Conservation (phyloP, 2,329 filamentous ascomycete species). For the Mollisiaceae sp. region DNA sequence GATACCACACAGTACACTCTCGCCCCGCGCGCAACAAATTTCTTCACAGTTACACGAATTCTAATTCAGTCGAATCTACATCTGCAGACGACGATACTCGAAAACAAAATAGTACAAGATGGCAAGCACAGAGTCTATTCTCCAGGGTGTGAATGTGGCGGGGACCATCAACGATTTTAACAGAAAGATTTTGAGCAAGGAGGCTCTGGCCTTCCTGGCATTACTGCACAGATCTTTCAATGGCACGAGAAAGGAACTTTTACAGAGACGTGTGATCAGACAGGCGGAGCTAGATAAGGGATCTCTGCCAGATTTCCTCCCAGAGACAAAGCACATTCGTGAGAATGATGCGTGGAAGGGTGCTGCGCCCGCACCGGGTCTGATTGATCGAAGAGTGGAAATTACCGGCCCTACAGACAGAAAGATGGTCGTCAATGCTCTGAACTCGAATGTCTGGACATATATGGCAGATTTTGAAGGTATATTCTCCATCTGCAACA, state of each 20-base stretch:
- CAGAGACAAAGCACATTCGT: constrained; percentile 93
- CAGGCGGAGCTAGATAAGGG: constrained; percentile 95
- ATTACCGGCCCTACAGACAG: constrained; percentile 97
- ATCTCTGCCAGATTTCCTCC: constrained; percentile 87
- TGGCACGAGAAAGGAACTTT: constrained; percentile 80
- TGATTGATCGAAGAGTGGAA: constrained; percentile 92
- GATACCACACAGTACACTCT: constrained; percentile 16
- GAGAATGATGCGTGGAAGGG: constrained; percentile 95
- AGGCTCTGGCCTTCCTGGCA: constrained; percentile 89
- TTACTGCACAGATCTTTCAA: constrained; percentile 97
- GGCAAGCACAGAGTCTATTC: constrained; percentile 75
- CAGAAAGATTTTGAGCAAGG: constrained; percentile 88
- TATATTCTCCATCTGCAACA: constrained; percentile 48
- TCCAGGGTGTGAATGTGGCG: constrained; percentile 87
- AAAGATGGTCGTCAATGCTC: constrained; percentile 98
- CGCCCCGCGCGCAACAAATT: constrained; percentile 13
- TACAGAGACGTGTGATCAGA: constrained; percentile 83
- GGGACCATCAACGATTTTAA: constrained; percentile 78
- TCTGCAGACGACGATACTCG: constrained; percentile 5
- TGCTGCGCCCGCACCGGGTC: constrained; percentile 85
- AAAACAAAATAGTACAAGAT: constrained; percentile 48
- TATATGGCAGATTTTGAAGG: constrained; percentile 99
- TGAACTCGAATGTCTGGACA: constrained; percentile 96
- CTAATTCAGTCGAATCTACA: not conserved
- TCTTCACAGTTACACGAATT: not conserved